A percentile compares a stretch with the other conserved stretches of the same genome.
Evolutionary conservation across 1,284 basidiomycete genomes (phyloP).

Genomic region (Cutaneotrichosporon mucoides): DNA sequence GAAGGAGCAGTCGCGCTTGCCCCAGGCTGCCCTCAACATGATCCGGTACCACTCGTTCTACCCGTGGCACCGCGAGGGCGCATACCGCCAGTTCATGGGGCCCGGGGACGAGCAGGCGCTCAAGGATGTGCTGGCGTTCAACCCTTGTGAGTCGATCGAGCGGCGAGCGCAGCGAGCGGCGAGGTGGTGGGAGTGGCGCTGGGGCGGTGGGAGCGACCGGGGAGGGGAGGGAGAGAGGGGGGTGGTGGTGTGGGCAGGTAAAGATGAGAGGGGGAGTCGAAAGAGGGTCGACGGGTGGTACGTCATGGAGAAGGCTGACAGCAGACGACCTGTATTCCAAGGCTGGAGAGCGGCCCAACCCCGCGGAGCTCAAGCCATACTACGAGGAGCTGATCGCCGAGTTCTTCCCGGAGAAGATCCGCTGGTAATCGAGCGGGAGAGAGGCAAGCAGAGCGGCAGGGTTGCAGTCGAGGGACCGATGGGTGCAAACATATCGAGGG

Average conservation of each 20-base stretch:
- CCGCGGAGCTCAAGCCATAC: conserved; percentile 65
- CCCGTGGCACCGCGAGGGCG: conserved; percentile 85
- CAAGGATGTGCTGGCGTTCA: conserved; percentile 43
- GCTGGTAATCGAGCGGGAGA: conserved; percentile 55
- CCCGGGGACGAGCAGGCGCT: conserved; percentile 51
- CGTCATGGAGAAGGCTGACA: background rate
- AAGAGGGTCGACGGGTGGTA: no score
- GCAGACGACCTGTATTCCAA: conserved; percentile 80
- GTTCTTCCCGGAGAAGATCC: conserved; percentile 69
- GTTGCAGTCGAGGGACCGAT: no score
- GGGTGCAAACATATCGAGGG: no score
- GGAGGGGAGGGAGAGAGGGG: no score
- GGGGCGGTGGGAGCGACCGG: no score
- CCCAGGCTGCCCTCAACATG: conserved; percentile 79
- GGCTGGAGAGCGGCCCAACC: conserved; percentile 62
- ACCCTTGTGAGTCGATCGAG: conserved; percentile 18
- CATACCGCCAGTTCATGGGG: conserved; percentile 69
- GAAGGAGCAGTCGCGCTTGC: conserved; percentile 53
- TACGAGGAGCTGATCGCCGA: conserved; percentile 72
- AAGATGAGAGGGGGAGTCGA: no score
- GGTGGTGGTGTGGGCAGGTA: no score
- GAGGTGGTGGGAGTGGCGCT: no score
- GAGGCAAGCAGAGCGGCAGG: no score
- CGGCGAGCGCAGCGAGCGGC: background rate
- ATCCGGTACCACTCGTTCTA: conserved; percentile 93